A percentile compares a stretch with the other conserved stretches of the same genome.
phyloP scores from a whole-genome alignment of 164 flowering plant species.

The Chloranthus sessilifolius region DNA sequence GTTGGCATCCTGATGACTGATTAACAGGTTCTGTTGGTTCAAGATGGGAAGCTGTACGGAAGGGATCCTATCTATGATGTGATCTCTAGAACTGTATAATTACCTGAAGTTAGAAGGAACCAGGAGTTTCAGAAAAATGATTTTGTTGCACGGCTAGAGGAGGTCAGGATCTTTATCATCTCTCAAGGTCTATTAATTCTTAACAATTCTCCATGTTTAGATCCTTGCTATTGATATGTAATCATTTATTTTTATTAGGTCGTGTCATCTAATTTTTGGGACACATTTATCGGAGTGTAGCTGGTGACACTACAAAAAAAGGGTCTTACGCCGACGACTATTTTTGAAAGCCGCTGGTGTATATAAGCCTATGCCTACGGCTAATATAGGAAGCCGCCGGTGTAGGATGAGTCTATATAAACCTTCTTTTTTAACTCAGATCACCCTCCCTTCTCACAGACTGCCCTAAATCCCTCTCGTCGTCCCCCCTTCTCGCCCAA shows the following conservation, averaged over 20 bases:
- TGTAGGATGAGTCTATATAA: no score
- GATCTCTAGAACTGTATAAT: conserved; percentile 63
- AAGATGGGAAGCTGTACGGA: conserved; percentile 96
- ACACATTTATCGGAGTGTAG: conserved; percentile 27
- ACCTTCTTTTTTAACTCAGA: no score
- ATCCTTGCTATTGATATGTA: conserved; percentile 8
- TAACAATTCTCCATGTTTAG: neutral
- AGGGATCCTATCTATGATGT: conserved; percentile 64
- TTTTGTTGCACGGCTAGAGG: conserved; percentile 61
- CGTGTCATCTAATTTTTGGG: conserved; percentile 16
- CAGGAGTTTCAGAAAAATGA: conserved; percentile 62
- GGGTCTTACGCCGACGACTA: no score
- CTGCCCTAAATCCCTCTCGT: no score
- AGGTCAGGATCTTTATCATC: conserved; percentile 37
- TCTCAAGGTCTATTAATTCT: neutral
- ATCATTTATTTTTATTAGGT: conserved; percentile 3
- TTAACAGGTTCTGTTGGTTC: conserved; percentile 73
- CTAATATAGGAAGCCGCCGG: no score
- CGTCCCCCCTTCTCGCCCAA: no score
- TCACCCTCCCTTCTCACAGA: no score
- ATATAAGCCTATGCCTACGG: no score
- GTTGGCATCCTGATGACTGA: conserved; percentile 12
- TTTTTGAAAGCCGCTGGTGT: no score
- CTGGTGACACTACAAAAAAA: no score
- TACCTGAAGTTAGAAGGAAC: conserved; percentile 54